phyloP scores from a whole-genome alignment of 331 rosid genomes.

The Quercus phellos region DNA sequence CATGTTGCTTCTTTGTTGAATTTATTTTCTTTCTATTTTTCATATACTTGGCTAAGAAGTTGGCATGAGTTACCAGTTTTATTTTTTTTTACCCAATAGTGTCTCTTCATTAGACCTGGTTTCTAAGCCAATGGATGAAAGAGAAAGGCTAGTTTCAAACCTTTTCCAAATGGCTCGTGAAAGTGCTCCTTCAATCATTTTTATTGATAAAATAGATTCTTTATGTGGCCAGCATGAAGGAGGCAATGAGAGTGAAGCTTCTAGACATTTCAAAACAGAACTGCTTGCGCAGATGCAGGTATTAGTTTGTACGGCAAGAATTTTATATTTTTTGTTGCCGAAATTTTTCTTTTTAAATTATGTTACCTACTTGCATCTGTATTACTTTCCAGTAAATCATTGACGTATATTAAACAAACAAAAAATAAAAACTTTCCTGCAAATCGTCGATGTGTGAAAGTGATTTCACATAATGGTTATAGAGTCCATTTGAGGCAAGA shows the following conservation, averaged over 20 bases:
- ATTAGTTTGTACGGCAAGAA: constrained; percentile 26
- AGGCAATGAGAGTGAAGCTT: constrained; percentile 99
- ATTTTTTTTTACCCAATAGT: constrained; percentile 40
- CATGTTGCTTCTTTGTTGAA: no score
- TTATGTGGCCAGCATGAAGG: constrained; percentile 95
- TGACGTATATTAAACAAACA: no score
- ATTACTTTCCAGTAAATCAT: not conserved
- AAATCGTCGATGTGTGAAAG: not conserved
- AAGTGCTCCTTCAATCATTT: constrained; percentile 94
- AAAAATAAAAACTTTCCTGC: no score
- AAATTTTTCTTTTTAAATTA: not conserved
- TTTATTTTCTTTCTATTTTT: not conserved
- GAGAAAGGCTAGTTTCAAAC: constrained; percentile 92
- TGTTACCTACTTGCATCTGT: not conserved
- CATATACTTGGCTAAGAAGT: not conserved
- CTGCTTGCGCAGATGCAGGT: constrained; percentile 99
- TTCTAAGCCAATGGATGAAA: constrained; percentile 99
- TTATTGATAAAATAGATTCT: constrained; percentile 94
- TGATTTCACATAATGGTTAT: not conserved
- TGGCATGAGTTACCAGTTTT: constrained; percentile 26
- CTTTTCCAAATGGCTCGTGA: constrained; percentile 99
- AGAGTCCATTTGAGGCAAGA: not conserved
- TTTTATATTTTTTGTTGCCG: not conserved
- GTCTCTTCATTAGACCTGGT: constrained; percentile 96
- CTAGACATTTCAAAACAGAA: constrained; percentile 91